Evolutionary conservation across 345 rosid species (phyloP), one percentile per base, ranked within the genome.

Genomic region (Boechera stricta): DNA sequence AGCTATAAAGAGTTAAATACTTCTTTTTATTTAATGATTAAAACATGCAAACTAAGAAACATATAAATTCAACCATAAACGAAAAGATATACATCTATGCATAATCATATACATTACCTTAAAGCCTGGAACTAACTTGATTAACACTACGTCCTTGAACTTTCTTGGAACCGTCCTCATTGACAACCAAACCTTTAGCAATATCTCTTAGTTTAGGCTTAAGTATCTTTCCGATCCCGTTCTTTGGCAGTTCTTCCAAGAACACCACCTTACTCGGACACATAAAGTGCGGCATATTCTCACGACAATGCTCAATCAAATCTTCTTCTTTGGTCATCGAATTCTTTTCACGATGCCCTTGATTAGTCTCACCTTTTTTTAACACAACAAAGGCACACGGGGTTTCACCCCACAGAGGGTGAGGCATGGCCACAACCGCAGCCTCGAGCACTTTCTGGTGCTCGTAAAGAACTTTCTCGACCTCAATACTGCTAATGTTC

Each of bases 371-470:
- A 48, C 68, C 71, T 4, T 73, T 64, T 41, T 69, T 81, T 1
- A 82, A 47, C 0, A 64, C 77, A n/a, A 88, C 9, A 62, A 90
- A 88, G 0, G 88, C 91, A 54, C 92, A 88, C 0, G 91, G 91
- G 7, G 83, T 84, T 74, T 86, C 91, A 6, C 89, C 91, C 89
- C 91, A 87, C 3, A 73, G 47, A 3, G 83, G 79, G 8, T 88
- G 87, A 3, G 90, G 90, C 89, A 83, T 83, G 6, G 88, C 92
- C 47, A 90, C 90, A 4, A 83, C 92, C 0, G 91, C 88, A 0
- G 82, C 86, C 54, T 90, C 92, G 5, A 78, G 16, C 6, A 90
- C 86, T 51, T 72, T 64, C 0, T 82, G 84, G 71, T 87, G 84
- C 10, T 35, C 9, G 74, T 84, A 90, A 12, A 90, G 79, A 31